Percentiles rank a stretch among this genome's conserved stretches.
Evolutionary conservation across 805 yeast genomes (phyloP).

Genomic region (Monosporozyma siamensis): DNA sequence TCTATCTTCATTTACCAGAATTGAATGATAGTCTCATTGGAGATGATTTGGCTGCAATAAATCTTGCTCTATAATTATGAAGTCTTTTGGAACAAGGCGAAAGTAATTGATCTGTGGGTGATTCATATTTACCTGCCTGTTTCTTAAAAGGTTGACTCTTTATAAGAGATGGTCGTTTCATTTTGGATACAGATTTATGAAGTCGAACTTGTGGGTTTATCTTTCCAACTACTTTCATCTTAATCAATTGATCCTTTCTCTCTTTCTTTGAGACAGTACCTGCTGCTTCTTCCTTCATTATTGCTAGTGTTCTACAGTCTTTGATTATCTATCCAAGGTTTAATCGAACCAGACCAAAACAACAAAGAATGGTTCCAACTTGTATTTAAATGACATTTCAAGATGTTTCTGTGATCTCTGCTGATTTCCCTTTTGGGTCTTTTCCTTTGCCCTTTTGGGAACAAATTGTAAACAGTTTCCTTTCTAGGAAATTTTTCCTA

Average conservation of each 20-base stretch:
- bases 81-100: constrained; percentile 52
- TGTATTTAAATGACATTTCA: too few species aligned
- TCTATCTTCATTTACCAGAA: too few species aligned
- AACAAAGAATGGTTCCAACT: too few species aligned
- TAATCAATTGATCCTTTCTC: too few species aligned
- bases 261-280: background rate
- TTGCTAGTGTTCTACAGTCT: too few species aligned
- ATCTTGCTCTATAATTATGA: constrained; percentile 36
- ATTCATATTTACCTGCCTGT: constrained; percentile 28
- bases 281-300: background rate
- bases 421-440: too few species aligned
- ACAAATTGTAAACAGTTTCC: background rate
- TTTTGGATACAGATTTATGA: background rate
- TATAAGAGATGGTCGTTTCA: background rate
- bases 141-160: background rate
- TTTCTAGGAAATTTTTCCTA: background rate
- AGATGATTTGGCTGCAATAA: constrained; percentile 15
- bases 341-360: too few species aligned
- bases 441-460: too few species aligned
- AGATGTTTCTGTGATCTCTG: background rate
- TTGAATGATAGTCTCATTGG: constrained; percentile 18
- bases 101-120: constrained; percentile 49
- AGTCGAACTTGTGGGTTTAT: background rate
- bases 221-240: background rate
- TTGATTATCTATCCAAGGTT: too few species aligned